These are phyloP conservation scores for Globisporangium barbulae DNA, from an alignment of 352 stramenopile species.

Conservation along the genomic window DNA sequence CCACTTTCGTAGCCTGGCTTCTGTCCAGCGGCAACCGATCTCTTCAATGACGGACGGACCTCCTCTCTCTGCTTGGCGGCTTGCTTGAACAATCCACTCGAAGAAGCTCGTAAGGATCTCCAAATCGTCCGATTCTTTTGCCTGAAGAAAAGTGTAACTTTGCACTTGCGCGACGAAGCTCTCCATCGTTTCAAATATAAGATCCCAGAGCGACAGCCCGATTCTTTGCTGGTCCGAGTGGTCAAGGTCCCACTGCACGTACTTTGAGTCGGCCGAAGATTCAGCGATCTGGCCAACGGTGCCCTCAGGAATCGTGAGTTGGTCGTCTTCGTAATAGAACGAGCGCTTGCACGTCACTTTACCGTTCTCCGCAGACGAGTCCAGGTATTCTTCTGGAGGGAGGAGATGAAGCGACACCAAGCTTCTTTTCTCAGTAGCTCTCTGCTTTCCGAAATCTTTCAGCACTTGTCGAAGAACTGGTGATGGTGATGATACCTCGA, in stretches of 20 bases:
- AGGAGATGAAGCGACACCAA: constrained; percentile 15
- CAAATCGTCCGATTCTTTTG: constrained; percentile 30
- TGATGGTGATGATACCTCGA: constrained; percentile 22
- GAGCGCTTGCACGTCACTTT: constrained; percentile 39
- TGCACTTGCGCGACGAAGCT: constrained; percentile 39
- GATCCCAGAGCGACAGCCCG: constrained; percentile 38
- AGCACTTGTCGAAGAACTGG: constrained; percentile 42
- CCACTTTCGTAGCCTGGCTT: constrained; percentile 54
- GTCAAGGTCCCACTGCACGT: constrained; percentile 47
- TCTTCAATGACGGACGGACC: constrained; percentile 22
- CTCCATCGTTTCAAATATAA: constrained; percentile 39
- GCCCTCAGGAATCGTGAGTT: constrained; percentile 39
- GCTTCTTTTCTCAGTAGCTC: constrained; percentile 3
- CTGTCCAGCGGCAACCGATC: constrained; percentile 41
- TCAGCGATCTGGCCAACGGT: constrained; percentile 29
- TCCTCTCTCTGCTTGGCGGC: constrained; percentile 25
- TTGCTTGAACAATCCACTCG: constrained; percentile 51
- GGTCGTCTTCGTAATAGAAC: constrained; percentile 55
- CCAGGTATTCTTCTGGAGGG: constrained; percentile 49
- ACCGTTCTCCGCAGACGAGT: constrained; percentile 17
- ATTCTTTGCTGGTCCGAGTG: neutral
- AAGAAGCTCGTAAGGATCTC: constrained; percentile 50
- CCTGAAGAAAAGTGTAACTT: constrained; percentile 15
- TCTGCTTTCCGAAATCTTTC: constrained; percentile 45
- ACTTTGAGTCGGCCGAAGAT: constrained; percentile 21